Evolutionary conservation across 2,329 filamentous ascomycete genomes (phyloP).

Genomic region (Phialophora verrucosa): DNA sequence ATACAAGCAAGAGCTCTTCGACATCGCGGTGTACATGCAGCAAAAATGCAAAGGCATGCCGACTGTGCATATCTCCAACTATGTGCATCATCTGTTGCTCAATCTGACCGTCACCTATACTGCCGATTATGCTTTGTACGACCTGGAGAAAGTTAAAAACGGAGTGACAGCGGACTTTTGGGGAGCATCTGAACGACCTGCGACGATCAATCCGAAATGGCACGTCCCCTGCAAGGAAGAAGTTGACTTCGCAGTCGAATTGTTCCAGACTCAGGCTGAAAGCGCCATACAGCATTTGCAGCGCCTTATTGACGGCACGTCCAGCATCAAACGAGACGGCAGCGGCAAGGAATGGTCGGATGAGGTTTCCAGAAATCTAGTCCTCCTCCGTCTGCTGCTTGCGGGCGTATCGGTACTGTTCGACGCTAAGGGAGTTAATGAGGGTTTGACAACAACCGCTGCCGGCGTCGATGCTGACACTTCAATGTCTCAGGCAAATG

Average conservation of each 20-base stretch:
- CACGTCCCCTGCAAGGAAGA: slow-evolving; percentile 81
- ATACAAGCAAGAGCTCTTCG: slow-evolving; percentile 86
- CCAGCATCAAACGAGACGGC: slow-evolving; percentile 84
- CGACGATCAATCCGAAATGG: slow-evolving; percentile 81
- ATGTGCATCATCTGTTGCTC: slow-evolving; percentile 91
- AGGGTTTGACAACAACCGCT: slow-evolving; percentile 55
- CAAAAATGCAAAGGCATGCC: slow-evolving; percentile 91
- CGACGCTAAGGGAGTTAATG: slow-evolving; percentile 73
- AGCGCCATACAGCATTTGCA: slow-evolving; percentile 76
- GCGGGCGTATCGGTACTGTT: slow-evolving; percentile 91
- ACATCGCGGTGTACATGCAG: slow-evolving; percentile 95
- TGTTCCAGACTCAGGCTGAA: slow-evolving; percentile 84
- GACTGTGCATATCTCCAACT: slow-evolving; percentile 96
- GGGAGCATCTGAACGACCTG: slow-evolving; percentile 76
- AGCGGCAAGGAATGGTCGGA: slow-evolving; percentile 99
- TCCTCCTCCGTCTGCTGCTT: slow-evolving; percentile 84
- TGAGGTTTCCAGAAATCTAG: slow-evolving; percentile 87
- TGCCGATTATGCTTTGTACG: slow-evolving; percentile 85
- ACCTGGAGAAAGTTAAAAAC: slow-evolving; percentile 71
- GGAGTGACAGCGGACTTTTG: slow-evolving; percentile 81
- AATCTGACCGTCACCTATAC: slow-evolving; percentile 95
- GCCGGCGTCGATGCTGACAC: slow-evolving; percentile 45
- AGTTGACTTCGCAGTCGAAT: slow-evolving; percentile 83
- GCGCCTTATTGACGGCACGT: slow-evolving; percentile 78
- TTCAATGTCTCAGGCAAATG: slow-evolving; percentile 54